phyloP scores from a whole-genome alignment of 306 rosid genomes.

The Casuarina glauca region DNA sequence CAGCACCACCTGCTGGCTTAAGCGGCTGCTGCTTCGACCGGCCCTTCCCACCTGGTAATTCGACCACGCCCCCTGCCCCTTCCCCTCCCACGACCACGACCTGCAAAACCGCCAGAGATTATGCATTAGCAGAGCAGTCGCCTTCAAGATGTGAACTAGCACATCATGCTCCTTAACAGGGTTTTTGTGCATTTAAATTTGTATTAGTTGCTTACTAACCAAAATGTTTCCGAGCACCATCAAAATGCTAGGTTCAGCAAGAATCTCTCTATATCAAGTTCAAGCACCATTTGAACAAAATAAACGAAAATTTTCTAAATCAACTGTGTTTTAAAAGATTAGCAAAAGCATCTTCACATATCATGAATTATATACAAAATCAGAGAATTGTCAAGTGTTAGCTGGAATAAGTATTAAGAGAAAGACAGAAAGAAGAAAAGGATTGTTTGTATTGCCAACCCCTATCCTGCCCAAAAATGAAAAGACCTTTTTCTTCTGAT shows the following conservation, averaged over 20 bases:
- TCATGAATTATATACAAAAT: background rate
- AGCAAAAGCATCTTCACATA: background rate
- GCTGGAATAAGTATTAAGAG: too few species aligned
- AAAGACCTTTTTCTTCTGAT: background rate
- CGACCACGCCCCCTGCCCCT: slow-evolving; percentile 60
- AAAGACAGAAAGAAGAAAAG: background rate
- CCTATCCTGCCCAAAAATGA: background rate
- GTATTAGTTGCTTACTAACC: background rate
- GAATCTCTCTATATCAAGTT: background rate
- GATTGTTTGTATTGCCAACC: background rate
- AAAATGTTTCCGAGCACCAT: background rate
- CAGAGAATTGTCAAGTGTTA: background rate
- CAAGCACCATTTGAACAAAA: background rate
- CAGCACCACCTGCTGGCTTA: slow-evolving; percentile 40
- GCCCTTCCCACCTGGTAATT: slow-evolving; percentile 40
- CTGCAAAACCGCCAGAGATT: slow-evolving; percentile 37
- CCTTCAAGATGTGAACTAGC: background rate
- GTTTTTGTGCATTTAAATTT: background rate
- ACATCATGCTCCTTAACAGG: background rate
- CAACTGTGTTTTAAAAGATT: background rate
- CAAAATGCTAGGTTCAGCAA: background rate
- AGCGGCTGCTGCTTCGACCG: slow-evolving; percentile 54
- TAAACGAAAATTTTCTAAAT: background rate
- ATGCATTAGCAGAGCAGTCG: background rate
- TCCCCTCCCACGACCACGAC: slow-evolving; percentile 66